These are phyloP conservation scores for Ustilago sp. DNA, from an alignment of 1,284 basidiomycete genomes.

Conservation along the genomic window DNA sequence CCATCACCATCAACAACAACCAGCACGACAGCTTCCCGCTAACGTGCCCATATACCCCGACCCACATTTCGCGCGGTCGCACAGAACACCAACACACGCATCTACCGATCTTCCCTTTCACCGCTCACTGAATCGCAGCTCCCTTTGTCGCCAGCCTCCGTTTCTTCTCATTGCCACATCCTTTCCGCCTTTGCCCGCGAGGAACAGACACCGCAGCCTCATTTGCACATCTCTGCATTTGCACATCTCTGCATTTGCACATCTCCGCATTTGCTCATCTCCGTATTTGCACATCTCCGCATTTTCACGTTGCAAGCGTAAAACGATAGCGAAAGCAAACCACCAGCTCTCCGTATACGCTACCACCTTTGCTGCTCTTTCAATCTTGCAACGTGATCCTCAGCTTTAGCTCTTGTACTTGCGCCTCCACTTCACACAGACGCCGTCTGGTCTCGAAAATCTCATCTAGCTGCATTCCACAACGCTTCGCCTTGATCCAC, in stretches of 20 bases:
- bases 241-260: neutral
- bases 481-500: neutral
- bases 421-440: neutral
- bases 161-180: neutral
- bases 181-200: neutral
- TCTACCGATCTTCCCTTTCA: neutral
- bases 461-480: neutral
- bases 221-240: neutral
- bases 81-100: slow-evolving; percentile 3
- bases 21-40: neutral
- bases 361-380: neutral
- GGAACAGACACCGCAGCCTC: neutral
- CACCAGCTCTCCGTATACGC: no score
- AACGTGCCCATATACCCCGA: slow-evolving; percentile 6
- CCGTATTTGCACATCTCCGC: no score
- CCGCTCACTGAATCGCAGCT: neutral
- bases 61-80: neutral
- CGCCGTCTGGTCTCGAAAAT: neutral
- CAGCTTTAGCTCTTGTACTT: neutral
- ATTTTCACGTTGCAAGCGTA: no score
- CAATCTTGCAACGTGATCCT: neutral
- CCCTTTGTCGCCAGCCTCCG: neutral
- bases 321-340: no score
- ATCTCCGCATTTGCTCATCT: no score
- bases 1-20: neutral